Conservation (phyloP, 192 early-diverging fungal genomes). For the Backusella luteola region DNA sequence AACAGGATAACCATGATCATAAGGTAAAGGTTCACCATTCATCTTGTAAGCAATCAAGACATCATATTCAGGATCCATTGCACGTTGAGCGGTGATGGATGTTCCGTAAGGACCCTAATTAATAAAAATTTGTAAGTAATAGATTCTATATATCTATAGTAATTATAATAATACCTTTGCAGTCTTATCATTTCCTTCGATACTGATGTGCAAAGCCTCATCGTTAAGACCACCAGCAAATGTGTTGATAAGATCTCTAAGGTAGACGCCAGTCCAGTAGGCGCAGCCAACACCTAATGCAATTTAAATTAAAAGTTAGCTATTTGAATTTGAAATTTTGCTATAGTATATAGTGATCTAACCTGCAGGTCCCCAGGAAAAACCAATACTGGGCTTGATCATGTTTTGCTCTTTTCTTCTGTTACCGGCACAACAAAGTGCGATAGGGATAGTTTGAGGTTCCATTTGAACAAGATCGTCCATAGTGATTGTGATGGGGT, state of each 20-base stretch:
- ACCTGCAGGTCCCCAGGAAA: conserved; percentile 37
- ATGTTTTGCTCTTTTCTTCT: conserved; percentile 71
- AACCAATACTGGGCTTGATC: conserved; percentile 58
- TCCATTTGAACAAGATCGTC: conserved; percentile 45
- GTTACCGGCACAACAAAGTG: conserved; percentile 66
- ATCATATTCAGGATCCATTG: conserved; percentile 66
- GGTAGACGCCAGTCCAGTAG: background rate
- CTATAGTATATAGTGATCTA: background rate
- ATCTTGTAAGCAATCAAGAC: conserved; percentile 77
- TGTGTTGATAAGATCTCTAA: background rate
- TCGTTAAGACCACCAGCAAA: background rate
- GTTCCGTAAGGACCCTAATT: conserved; percentile 67
- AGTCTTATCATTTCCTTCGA: conserved; percentile 59
- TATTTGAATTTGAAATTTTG: conserved; percentile 28
- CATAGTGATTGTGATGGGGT: conserved; percentile 28
- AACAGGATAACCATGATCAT: conserved; percentile 87
- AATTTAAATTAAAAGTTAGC: background rate
- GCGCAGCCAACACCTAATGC: background rate
- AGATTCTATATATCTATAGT: background rate
- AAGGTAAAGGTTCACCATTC: conserved; percentile 70
- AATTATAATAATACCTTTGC: conserved; percentile 39
- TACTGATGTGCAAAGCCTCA: conserved; percentile 24
- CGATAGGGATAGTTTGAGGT: conserved; percentile 49
- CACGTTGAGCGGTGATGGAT: conserved; percentile 62
- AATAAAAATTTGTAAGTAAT: background rate